phyloP scores from a whole-genome alignment of 2,329 filamentous ascomycete species.

The Pseudogymnoascus sp. region DNA sequence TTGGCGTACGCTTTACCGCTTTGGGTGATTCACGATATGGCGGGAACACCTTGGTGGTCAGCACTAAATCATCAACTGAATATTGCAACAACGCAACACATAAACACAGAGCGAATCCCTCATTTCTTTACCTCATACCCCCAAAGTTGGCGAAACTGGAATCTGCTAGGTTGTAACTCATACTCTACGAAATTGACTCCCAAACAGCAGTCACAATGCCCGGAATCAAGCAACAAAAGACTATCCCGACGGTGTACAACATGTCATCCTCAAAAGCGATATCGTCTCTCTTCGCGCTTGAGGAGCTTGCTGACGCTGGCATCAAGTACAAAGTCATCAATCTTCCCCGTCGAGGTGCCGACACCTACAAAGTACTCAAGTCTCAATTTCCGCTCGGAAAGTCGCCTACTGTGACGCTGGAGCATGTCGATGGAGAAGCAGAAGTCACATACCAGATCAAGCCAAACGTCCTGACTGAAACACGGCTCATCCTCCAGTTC shows the following conservation, averaged over 20 bases:
- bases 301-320: conserved; percentile 20
- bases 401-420: conserved; percentile 21
- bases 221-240: conserved; percentile 10
- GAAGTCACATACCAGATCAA: conserved; percentile 10
- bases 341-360: conserved; percentile 18
- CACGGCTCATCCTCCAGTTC: conserved; percentile 23
- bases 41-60: neutral
- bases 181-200: neutral
- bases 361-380: conserved; percentile 16
- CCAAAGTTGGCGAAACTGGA: neutral
- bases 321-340: conserved; percentile 21
- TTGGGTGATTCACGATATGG: neutral
- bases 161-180: neutral
- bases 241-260: conserved; percentile 22
- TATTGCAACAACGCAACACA: neutral
- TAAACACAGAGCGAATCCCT: neutral
- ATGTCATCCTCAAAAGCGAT: conserved; percentile 21
- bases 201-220: neutral
- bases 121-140: neutral
- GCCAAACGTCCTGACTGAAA: conserved; percentile 22
- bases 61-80: neutral
- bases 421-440: conserved; percentile 10
- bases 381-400: conserved; percentile 23
- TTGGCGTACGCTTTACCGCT: neutral
- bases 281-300: conserved; percentile 23